phyloP scores from a whole-genome alignment of 495 filamentous ascomycete species.

The Trichoderma reesei region DNA sequence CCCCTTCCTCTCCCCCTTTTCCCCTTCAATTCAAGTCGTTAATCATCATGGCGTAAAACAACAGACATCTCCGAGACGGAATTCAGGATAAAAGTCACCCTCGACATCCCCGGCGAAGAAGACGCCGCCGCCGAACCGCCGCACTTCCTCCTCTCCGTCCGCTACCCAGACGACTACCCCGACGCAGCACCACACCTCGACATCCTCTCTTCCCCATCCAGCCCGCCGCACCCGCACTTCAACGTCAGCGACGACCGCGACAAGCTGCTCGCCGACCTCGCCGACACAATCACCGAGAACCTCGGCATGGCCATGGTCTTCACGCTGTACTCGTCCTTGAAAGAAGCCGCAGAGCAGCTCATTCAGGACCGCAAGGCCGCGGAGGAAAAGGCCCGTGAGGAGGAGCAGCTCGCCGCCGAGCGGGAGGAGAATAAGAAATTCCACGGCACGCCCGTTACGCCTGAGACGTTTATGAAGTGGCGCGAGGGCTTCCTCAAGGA shows the following conservation, averaged over 20 bases:
- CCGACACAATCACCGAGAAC: conserved; percentile 72
- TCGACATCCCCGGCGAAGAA: conserved; percentile 58
- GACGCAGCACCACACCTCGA: conserved; percentile 74
- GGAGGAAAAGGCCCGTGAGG: conserved; percentile 53
- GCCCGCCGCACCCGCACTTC: conserved; percentile 51
- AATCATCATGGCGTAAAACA: neutral
- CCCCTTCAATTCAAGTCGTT: too few relatives aligned
- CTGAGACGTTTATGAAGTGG: conserved; percentile 79
- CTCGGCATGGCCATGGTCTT: conserved; percentile 98
- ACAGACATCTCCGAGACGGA: conserved; percentile 78
- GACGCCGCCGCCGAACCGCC: conserved; percentile 41
- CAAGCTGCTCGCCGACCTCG: conserved; percentile 55
- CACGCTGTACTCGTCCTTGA: conserved; percentile 73
- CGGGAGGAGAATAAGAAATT: conserved; percentile 95
- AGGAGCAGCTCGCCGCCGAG: conserved; percentile 59
- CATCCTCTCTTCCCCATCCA: conserved; percentile 59
- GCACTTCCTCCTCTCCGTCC: conserved; percentile 67
- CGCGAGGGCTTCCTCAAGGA: conserved; percentile 67
- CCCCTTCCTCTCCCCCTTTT: too few relatives aligned
- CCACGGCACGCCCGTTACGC: conserved; percentile 77
- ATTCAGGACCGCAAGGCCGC: conserved; percentile 55
- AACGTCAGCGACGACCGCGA: conserved; percentile 54
- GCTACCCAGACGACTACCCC: conserved; percentile 79
- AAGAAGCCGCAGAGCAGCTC: conserved; percentile 76
- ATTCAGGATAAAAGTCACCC: conserved; percentile 70